A percentile compares a stretch with the other conserved stretches of the same genome.
Conservation (phyloP, 257 asterid species). For the Cordia subcordata region DNA sequence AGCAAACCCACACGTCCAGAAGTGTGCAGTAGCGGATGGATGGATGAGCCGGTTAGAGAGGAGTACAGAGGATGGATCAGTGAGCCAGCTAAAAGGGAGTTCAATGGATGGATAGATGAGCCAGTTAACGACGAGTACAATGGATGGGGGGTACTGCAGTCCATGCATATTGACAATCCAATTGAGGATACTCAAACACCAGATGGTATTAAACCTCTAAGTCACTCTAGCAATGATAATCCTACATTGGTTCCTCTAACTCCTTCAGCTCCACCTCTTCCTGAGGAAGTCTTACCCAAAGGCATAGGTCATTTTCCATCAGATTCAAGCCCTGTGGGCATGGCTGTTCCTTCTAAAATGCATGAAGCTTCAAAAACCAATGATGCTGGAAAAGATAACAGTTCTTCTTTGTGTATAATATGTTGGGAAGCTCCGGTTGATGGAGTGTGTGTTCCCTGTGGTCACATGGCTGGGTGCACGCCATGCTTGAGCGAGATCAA, state of each 20-base stretch:
- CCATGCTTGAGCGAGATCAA: slow-evolving; percentile 17
- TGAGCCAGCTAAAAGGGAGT: not conserved
- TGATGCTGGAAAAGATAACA: not conserved
- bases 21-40: slow-evolving; percentile 15
- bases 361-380: slow-evolving; percentile 3
- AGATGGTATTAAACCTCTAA: not conserved
- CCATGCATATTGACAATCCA: not conserved
- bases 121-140: slow-evolving; percentile 1
- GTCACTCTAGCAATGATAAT: not conserved
- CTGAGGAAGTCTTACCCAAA: slow-evolving; percentile 3
- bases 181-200: not conserved
- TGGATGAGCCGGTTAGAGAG: not conserved
- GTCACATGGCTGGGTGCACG: slow-evolving; percentile 22
- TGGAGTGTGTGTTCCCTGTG: slow-evolving; percentile 22
- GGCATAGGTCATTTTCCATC: not conserved
- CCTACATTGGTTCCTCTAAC: slow-evolving; percentile 7
- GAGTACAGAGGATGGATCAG: slow-evolving; percentile 6
- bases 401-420: slow-evolving; percentile 12
- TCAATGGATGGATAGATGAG: slow-evolving; percentile 3
- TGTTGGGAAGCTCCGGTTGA: slow-evolving; percentile 21
- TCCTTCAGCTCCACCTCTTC: slow-evolving; percentile 20
- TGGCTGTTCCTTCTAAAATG: not conserved
- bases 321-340: slow-evolving; percentile 3
- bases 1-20: not conserved
- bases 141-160: slow-evolving; percentile 5